Evolutionary conservation across 257 asterid genomes (phyloP), one percentile per base, ranked within the genome.

Genomic region (Fraxinus americana): DNA sequence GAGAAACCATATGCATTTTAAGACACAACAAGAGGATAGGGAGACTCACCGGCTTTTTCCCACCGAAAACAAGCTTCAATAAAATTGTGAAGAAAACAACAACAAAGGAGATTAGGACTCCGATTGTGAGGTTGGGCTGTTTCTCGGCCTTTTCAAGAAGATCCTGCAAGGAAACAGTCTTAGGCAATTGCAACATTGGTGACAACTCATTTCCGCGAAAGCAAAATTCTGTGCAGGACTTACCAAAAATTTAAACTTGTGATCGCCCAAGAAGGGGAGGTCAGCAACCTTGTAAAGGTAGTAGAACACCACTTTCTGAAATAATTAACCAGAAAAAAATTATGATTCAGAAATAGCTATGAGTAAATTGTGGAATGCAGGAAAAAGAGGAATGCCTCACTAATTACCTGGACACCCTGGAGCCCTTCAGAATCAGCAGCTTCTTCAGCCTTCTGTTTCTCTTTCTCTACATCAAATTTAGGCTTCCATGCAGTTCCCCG

Each of bases 281-380:
- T 92, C 97, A 0, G 96, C 97, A 29, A 84, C 78, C 91, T 93
- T 96, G 96, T 96, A 91, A 5, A 96, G 97, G 83, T 87, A 83
- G 39, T 92, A 91, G 34, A 95, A 93, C 41, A 92, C 88, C 66
- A 82, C 39, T 86, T 95, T 95, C 99, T 95, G 97, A 79, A 66
- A 50, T 71, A 69, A 71, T 30, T 23, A 57, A 30, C 57, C n/a
- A 79, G 29, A 12, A 79, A 39, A n/a, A n/a, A 29, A 12, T 30
- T 70, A 10, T 61, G 70, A 52, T 17, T 23, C 12, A 34, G 32
- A 71, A 78, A 61, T 21, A 9, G 39, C 19, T 9, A 8, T n/a
- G 70, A 13, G 61, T 7, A 67, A 7, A 36, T 30, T 17, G 16
- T 38, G 3, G 27, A 38, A 70, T 4, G 77, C 11, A 14, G 16